Conservation (phyloP, 2,329 filamentous ascomycete species). For the Atkinsonella hypoxylon region DNA sequence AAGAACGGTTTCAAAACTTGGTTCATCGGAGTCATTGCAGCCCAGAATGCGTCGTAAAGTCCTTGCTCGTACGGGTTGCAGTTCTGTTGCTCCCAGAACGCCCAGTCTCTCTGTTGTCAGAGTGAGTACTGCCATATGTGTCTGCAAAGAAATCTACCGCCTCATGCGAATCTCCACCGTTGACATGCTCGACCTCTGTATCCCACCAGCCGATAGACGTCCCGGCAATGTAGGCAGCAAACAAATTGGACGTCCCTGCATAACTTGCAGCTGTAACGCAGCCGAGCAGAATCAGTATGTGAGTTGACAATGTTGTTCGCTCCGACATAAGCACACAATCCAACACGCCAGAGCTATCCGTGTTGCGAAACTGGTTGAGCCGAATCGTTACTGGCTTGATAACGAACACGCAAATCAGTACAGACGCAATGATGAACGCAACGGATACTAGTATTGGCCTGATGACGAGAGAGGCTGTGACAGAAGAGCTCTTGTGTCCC, state of each 20-base stretch:
- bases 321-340: conserved; percentile 15
- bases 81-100: neutral
- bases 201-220: conserved; percentile 50
- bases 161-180: conserved; percentile 10
- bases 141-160: neutral
- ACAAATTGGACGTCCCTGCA: conserved; percentile 49
- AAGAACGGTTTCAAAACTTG: conserved; percentile 58
- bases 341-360: conserved; percentile 8
- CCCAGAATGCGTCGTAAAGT: neutral
- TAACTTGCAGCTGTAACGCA: conserved; percentile 40
- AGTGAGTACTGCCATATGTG: neutral
- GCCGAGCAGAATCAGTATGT: conserved; percentile 37
- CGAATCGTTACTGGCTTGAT: conserved; percentile 27
- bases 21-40: conserved; percentile 20
- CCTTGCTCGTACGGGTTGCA: neutral
- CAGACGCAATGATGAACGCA: conserved; percentile 36
- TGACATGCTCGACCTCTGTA: conserved; percentile 13
- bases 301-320: conserved; percentile 29
- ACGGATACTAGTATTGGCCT: conserved; percentile 35
- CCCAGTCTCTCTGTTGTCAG: neutral
- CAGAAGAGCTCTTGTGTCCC: conserved; percentile 19
- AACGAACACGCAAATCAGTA: conserved; percentile 33
- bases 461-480: conserved; percentile 25
- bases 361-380: conserved; percentile 21
- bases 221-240: conserved; percentile 52